phyloP scores from a whole-genome alignment of 2,329 filamentous ascomycete species.

The Alternaria brassicae region DNA sequence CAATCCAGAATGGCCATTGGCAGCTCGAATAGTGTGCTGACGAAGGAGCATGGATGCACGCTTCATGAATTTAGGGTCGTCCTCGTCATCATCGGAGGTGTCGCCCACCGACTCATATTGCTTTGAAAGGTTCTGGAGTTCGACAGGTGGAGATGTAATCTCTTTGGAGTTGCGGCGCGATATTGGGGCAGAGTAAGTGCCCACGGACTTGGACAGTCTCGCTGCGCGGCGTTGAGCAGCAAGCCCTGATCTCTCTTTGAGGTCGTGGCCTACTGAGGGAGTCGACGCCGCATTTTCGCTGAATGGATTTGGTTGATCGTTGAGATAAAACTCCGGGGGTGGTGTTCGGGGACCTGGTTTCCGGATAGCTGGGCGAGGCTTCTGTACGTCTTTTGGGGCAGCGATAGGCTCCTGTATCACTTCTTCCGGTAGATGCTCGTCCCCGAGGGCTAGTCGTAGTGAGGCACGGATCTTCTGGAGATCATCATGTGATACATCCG shows the following conservation, averaged over 20 bases:
- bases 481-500: conserved; percentile 47
- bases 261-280: conserved; percentile 21
- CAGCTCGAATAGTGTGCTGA: conserved; percentile 38
- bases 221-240: conserved; percentile 46
- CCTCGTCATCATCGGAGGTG: conserved; percentile 34
- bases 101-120: conserved; percentile 29
- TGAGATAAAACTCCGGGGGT: conserved; percentile 43
- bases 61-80: conserved; percentile 44
- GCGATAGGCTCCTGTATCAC: conserved; percentile 21
- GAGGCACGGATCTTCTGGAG: conserved; percentile 43
- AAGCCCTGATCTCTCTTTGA: conserved; percentile 45
- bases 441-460: conserved; percentile 44
- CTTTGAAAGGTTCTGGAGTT: conserved; percentile 24
- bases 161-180: conserved; percentile 49
- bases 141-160: conserved; percentile 29
- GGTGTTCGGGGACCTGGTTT: conserved; percentile 40
- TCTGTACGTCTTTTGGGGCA: conserved; percentile 36
- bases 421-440: conserved; percentile 33
- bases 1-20: conserved; percentile 17
- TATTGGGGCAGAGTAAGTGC: conserved; percentile 45
- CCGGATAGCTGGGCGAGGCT: conserved; percentile 49
- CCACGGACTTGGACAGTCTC: conserved; percentile 45
- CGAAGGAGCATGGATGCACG: conserved; percentile 53
- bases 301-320: conserved; percentile 46
- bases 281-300: conserved; percentile 28